Percentiles rank a stretch among this genome's conserved stretches.
Conservation (phyloP, 306 rosid species). For the Crotalaria pallida region DNA sequence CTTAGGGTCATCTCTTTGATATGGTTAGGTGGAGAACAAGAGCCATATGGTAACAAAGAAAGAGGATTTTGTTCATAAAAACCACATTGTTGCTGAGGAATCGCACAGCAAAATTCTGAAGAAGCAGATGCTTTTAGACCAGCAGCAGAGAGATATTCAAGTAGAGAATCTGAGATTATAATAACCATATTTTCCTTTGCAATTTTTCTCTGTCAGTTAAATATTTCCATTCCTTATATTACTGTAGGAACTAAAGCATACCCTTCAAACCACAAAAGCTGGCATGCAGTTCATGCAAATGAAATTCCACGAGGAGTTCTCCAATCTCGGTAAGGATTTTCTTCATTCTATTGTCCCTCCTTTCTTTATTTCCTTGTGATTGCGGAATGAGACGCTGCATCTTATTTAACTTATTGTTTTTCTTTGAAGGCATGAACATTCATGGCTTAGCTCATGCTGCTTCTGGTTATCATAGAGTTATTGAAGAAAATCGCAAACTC, state of each 20-base stretch:
- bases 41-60: constrained; percentile 26
- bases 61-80: constrained; percentile 30
- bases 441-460: constrained; percentile 87
- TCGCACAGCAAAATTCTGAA: constrained; percentile 44
- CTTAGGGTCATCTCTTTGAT: constrained; percentile 6
- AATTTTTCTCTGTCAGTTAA: background rate
- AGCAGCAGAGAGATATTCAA: constrained; percentile 71
- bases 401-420: constrained; percentile 1
- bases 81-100: constrained; percentile 41
- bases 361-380: background rate
- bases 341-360: background rate
- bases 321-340: constrained; percentile 59
- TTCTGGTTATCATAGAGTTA: constrained; percentile 91
- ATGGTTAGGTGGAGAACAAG: constrained; percentile 42
- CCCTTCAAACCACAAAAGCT: constrained; percentile 64
- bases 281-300: constrained; percentile 85
- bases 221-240: constrained; percentile 4
- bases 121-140: constrained; percentile 61
- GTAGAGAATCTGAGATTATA: constrained; percentile 32
- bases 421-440: constrained; percentile 59
- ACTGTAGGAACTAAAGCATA: constrained; percentile 70
- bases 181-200: background rate
- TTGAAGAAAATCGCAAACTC: constrained; percentile 86
- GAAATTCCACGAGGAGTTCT: constrained; percentile 82
- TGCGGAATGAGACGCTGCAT: background rate